Percentiles rank a stretch among this genome's conserved stretches.
phyloP scores from a whole-genome alignment of 257 asterid species.

The Solanum pimpinellifolium region DNA sequence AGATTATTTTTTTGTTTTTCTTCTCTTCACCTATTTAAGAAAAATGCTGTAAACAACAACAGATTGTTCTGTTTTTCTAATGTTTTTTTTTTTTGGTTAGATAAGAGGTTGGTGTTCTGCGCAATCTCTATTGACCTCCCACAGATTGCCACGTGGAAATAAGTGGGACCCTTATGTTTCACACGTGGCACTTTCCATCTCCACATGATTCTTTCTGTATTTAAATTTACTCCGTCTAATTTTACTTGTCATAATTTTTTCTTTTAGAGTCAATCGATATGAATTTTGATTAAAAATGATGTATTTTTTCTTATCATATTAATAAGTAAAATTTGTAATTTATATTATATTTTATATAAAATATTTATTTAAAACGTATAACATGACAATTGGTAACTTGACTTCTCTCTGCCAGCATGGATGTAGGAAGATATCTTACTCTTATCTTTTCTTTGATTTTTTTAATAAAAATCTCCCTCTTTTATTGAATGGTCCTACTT shows the following conservation, averaged over 20 bases:
- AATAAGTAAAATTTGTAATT: no score
- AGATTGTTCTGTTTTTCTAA: background rate
- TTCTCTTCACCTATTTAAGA: background rate
- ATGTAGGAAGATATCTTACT: background rate
- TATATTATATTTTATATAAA: no score
- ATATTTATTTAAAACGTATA: no score
- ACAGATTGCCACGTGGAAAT: constrained; percentile 30
- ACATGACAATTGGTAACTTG: no score
- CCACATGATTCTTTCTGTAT: constrained; percentile 19
- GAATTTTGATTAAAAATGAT: no score
- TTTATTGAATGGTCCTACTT: background rate
- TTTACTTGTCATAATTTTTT: no score
- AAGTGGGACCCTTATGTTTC: constrained; percentile 2
- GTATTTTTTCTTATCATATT: no score
- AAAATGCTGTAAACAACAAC: background rate
- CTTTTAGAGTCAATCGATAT: no score
- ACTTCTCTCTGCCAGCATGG: background rate
- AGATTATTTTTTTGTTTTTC: background rate
- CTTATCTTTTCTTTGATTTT: background rate
- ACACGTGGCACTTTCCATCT: constrained; percentile 27
- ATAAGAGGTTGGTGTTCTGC: constrained; percentile 50
- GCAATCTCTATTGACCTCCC: constrained; percentile 59
- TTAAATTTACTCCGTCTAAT: background rate
- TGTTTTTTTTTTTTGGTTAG: constrained; percentile 8
- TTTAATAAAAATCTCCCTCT: background rate